Conservation (phyloP, 2,329 filamentous ascomycete genomes). For the Fusarium camptoceras region DNA sequence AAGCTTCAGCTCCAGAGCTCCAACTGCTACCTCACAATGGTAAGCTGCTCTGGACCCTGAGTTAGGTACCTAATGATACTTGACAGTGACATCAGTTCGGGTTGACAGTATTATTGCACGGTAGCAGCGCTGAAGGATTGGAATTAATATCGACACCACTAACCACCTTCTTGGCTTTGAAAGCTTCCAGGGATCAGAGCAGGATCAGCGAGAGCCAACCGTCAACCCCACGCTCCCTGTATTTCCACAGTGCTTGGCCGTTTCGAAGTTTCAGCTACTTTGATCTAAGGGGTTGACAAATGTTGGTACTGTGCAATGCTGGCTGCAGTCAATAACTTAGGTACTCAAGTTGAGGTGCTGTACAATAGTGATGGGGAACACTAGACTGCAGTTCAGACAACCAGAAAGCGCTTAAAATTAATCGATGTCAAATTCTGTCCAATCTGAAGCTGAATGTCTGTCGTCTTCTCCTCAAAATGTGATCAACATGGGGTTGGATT, state of each 20-base stretch:
- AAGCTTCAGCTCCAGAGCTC: constrained; percentile 12
- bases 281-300: constrained; percentile 1
- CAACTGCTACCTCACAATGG: neutral
- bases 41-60: constrained; percentile 10
- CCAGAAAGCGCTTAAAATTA: constrained; percentile 14
- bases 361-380: neutral
- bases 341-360: neutral
- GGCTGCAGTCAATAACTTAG: neutral
- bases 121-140: constrained; percentile 12
- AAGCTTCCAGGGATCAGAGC: constrained; percentile 16
- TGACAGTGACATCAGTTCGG: constrained; percentile 24
- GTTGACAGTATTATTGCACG: neutral
- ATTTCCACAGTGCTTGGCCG: constrained; percentile 34
- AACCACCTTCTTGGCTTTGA: neutral
- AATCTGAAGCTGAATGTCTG: constrained; percentile 3
- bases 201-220: constrained; percentile 45
- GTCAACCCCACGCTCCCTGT: constrained; percentile 44
- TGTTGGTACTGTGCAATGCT: neutral
- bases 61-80: constrained; percentile 17
- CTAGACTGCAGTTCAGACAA: constrained; percentile 2
- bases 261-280: constrained; percentile 26
- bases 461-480: constrained; percentile 4
- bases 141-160: constrained; percentile 27
- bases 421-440: neutral
- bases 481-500: constrained; percentile 9